phyloP scores from a whole-genome alignment of 805 yeast species.

The Allodekkera sacchari region DNA sequence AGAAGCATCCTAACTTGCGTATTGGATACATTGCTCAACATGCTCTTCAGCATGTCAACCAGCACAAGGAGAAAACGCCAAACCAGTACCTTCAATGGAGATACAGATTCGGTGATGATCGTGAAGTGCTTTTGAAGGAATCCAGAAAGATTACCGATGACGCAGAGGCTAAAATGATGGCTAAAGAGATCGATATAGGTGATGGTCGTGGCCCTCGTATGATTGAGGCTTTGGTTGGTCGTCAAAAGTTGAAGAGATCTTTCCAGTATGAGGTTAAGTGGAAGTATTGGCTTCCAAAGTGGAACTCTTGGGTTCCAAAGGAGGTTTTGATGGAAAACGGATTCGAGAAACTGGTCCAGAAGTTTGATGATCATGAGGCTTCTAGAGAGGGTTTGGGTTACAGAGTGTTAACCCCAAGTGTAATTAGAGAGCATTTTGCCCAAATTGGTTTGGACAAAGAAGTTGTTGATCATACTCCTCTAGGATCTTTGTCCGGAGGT shows the following conservation, averaged over 20 bases:
- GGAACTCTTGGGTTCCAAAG: constrained; percentile 87
- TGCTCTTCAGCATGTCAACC: constrained; percentile 94
- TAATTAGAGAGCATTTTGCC: constrained; percentile 92
- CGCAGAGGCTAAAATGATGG: constrained; percentile 70
- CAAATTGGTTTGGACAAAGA: constrained; percentile 97
- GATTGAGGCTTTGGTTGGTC: constrained; percentile 92
- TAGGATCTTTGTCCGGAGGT: constrained; percentile 96
- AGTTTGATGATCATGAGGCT: constrained; percentile 98
- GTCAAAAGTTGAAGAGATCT: constrained; percentile 92
- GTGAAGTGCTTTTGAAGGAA: constrained; percentile 91
- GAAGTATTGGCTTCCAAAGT: constrained; percentile 86
- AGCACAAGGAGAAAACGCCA: constrained; percentile 96
- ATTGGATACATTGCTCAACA: constrained; percentile 98
- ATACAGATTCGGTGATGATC: constrained; percentile 94
- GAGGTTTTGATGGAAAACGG: constrained; percentile 78
- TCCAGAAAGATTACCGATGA: constrained; percentile 73
- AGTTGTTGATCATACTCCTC: constrained; percentile 95
- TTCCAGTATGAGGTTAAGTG: constrained; percentile 97
- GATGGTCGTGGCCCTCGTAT: constrained; percentile 83
- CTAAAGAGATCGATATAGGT: constrained; percentile 64
- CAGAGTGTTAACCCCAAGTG: constrained; percentile 87
- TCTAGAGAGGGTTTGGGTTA: constrained; percentile 98
- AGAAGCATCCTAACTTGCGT: constrained; percentile 96
- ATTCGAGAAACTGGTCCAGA: constrained; percentile 84
- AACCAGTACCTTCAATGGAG: constrained; percentile 98